Conservation (phyloP, 768 basidiomycete species). For the Tricholoma matsutake region DNA sequence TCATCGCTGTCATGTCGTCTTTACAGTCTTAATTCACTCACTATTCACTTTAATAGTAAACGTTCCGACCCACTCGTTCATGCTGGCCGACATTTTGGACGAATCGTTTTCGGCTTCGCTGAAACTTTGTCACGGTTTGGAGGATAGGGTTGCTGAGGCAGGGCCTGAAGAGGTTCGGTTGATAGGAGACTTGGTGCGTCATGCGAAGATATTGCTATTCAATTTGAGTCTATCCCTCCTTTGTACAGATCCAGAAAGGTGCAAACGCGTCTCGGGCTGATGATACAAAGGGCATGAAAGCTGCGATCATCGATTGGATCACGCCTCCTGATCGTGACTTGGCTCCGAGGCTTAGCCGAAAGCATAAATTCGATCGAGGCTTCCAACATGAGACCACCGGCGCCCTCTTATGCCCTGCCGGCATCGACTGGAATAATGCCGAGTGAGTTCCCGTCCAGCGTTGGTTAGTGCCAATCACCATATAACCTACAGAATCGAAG, state of each 20-base stretch:
- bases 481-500: neutral
- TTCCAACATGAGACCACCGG: neutral
- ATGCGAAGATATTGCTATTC: no score
- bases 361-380: neutral
- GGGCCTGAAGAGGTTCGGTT: neutral
- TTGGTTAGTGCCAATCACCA: no score
- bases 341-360: neutral
- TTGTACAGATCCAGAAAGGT: neutral
- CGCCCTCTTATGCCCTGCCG: slow-evolving; percentile 10
- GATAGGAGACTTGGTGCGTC: neutral
- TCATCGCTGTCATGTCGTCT: no score
- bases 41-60: no score
- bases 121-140: neutral
- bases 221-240: no score
- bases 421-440: slow-evolving; percentile 5
- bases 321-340: neutral
- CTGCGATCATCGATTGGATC: neutral
- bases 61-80: neutral
- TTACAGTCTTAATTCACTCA: no score
- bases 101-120: neutral
- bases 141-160: neutral
- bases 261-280: neutral
- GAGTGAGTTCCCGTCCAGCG: neutral
- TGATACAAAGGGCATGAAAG: slow-evolving; percentile 3
- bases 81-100: neutral